A percentile compares a stretch with the other conserved stretches of the same genome.
These are phyloP conservation scores for Suhomyces sp. DNA, from an alignment of 805 yeast genomes.

Conservation along the genomic window DNA sequence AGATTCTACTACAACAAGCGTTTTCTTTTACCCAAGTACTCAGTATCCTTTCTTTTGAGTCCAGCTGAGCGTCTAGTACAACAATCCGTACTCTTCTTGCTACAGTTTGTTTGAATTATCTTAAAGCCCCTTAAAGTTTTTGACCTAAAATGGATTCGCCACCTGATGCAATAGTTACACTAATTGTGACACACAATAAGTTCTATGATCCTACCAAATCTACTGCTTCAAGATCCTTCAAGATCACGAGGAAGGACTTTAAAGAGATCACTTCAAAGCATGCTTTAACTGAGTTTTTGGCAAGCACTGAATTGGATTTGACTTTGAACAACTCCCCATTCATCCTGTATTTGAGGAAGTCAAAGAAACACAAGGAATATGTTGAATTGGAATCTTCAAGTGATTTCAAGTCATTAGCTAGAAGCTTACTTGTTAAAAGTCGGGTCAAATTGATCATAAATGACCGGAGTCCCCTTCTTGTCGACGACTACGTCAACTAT, in stretches of 20 bases:
- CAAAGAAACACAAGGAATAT: slow-evolving; percentile 45
- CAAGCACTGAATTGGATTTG: slow-evolving; percentile 1
- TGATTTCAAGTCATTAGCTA: slow-evolving; percentile 44
- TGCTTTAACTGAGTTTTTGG: not conserved
- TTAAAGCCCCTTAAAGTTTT: no score
- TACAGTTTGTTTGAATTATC: no score
- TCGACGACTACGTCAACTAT: not conserved
- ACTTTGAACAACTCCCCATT: not conserved
- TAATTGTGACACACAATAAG: slow-evolving; percentile 6
- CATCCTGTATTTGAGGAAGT: slow-evolving; percentile 32
- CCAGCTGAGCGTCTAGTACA: no score
- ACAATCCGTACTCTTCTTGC: no score
- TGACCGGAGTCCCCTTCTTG: slow-evolving; percentile 13
- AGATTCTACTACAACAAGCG: no score
- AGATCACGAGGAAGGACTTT: slow-evolving; percentile 4
- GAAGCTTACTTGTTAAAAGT: slow-evolving; percentile 50
- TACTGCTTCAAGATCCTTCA: slow-evolving; percentile 1
- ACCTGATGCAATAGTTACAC: slow-evolving; percentile 1
- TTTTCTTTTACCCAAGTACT: no score
- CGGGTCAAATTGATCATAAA: slow-evolving; percentile 36
- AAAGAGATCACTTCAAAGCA: slow-evolving; percentile 2
- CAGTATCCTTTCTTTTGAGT: no score
- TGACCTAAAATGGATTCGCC: not conserved
- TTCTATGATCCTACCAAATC: slow-evolving; percentile 1
- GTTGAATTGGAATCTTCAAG: slow-evolving; percentile 36